Evolutionary conservation across 768 basidiomycete genomes (phyloP).

Genomic region (Tubosaeta sp.): DNA sequence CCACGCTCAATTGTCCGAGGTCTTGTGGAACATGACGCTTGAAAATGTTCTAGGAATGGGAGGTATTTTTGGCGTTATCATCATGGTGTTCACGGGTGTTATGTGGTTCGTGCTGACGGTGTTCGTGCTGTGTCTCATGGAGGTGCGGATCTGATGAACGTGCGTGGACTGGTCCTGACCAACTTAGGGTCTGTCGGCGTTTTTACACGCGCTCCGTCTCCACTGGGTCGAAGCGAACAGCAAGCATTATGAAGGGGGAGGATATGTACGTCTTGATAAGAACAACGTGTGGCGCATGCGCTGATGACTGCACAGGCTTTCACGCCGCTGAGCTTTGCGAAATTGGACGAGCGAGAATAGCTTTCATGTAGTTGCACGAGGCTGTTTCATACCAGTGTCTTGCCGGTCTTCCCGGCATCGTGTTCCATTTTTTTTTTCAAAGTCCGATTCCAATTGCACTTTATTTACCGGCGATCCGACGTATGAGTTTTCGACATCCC

Average conservation of each 20-base stretch:
- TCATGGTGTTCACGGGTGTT: slow-evolving; percentile 43
- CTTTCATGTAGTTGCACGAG: slow-evolving; percentile 8
- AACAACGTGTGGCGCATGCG: slow-evolving; percentile 23
- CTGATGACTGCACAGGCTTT: slow-evolving; percentile 40
- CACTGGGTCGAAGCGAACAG: slow-evolving; percentile 99
- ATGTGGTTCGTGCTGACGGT: slow-evolving; percentile 84
- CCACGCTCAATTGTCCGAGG: slow-evolving; percentile 95
- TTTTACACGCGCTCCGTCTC: slow-evolving; percentile 91
- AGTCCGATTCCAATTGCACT: slow-evolving; percentile 23
- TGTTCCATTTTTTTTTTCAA: slow-evolving; percentile 22
- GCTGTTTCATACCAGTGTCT: background rate
- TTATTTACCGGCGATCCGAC: slow-evolving; percentile 12
- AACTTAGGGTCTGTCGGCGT: slow-evolving; percentile 83
- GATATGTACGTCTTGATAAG: slow-evolving; percentile 61
- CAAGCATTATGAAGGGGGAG: slow-evolving; percentile 89
- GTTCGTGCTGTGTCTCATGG: slow-evolving; percentile 86
- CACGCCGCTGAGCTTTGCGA: slow-evolving; percentile 45
- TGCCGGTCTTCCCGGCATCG: background rate
- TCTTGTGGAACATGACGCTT: slow-evolving; percentile 87
- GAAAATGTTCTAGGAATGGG: slow-evolving; percentile 54
- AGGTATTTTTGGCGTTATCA: slow-evolving; percentile 59
- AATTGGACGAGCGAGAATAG: slow-evolving; percentile 36
- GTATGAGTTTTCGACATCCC: slow-evolving; percentile 25
- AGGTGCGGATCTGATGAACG: slow-evolving; percentile 52
- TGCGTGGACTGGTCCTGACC: slow-evolving; percentile 14